Evolutionary conservation across 352 stramenopile species (phyloP), one percentile per base, ranked within the genome.

Genomic region (Pythium aristosporum): DNA sequence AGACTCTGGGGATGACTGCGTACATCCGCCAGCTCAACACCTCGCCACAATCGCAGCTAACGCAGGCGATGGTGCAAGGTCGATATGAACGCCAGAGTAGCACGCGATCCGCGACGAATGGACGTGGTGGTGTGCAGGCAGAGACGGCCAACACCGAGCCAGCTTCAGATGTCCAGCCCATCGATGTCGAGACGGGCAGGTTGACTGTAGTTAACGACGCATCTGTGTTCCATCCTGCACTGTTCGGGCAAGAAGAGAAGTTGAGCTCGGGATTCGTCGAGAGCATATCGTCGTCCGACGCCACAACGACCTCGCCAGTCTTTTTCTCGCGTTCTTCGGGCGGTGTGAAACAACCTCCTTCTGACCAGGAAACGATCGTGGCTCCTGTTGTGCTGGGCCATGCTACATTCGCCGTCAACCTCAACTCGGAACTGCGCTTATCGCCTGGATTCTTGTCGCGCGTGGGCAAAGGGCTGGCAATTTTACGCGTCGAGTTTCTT

Each of bases 371-470:
- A 0, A 9, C 44, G 15, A 8, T 39, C 34, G 8, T 2, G 11
- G 20, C 36, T 25, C 54, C 62, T 3, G 72, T 80, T 57, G 56
- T 74, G 11, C 41, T 84, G 18, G 79, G 75, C 15, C 69, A 88
- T 1, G 69, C 73, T 18, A 79, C 78, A 3, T 96, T 93, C 39
- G 80, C 92, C 25, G 58, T 96, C 49, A 96, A 96, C 57, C 53
- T 96, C 46, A 96, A 94, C 34, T 82, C 87, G 1, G 87, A 96
- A 61, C 69, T 96, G 39, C 79, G 87, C 5, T 72, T 92, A 16
- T 90, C 85, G 5, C 78, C 79, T 55, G 79, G 75, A 5, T 96
- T 94, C 67, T 61, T 94, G 52, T 85, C 85, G 2, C 72, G 74
- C 9, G 80, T 92, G 15, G 87, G 87, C 36, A 94, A 91, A 63